Conservation (phyloP, 768 basidiomycete species). For the Nidularia sp. region DNA sequence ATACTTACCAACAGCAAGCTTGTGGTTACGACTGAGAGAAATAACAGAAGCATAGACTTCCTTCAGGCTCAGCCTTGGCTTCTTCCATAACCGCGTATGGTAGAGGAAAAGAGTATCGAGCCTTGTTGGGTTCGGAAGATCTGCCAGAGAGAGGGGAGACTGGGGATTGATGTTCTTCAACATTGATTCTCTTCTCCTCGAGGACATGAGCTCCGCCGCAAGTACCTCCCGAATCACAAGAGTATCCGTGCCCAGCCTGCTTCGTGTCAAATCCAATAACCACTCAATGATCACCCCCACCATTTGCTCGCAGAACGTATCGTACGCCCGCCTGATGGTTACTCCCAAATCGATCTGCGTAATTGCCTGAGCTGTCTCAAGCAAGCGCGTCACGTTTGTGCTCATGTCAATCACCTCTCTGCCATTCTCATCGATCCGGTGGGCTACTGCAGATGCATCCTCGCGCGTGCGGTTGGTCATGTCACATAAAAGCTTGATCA, state of each 20-base stretch:
- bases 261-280: slow-evolving; percentile 76
- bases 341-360: slow-evolving; percentile 89
- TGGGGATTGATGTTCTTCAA: slow-evolving; percentile 34
- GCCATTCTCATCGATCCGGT: slow-evolving; percentile 72
- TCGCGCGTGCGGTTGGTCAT: slow-evolving; percentile 46
- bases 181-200: slow-evolving; percentile 49
- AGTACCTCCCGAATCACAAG: slow-evolving; percentile 70
- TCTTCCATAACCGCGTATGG: slow-evolving; percentile 84
- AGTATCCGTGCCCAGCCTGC: slow-evolving; percentile 63
- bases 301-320: slow-evolving; percentile 86
- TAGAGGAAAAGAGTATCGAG: slow-evolving; percentile 77
- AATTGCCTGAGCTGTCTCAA: slow-evolving; percentile 77
- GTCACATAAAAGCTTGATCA: slow-evolving; percentile 69
- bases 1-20: slow-evolving; percentile 65
- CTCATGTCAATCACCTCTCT: slow-evolving; percentile 83
- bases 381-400: slow-evolving; percentile 43
- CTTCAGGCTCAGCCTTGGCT: slow-evolving; percentile 73
- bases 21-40: slow-evolving; percentile 68
- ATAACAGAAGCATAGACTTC: slow-evolving; percentile 78
- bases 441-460: slow-evolving; percentile 53
- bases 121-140: slow-evolving; percentile 51
- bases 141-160: slow-evolving; percentile 33
- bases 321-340: slow-evolving; percentile 81
- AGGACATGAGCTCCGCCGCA: slow-evolving; percentile 62
- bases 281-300: slow-evolving; percentile 82